Percentiles rank a stretch among this genome's conserved stretches.
Evolutionary conservation across 208 protist species (phyloP).

Genomic region (Acanthamoeba quina): DNA sequence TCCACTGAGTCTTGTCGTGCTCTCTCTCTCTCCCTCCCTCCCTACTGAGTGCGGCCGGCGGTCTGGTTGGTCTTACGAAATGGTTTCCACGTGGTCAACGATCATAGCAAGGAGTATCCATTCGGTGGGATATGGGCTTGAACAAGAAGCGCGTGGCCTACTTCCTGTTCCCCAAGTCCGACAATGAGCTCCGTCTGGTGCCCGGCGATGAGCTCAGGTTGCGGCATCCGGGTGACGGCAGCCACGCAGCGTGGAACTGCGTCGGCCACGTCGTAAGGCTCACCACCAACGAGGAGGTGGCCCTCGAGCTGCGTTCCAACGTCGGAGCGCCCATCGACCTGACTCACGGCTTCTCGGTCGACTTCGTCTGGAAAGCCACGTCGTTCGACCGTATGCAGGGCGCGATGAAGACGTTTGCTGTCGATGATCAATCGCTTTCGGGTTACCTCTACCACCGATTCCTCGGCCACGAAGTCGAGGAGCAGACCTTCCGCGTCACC

Average conservation of each 20-base stretch:
- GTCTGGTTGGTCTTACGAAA: neutral
- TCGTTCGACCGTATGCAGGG: conserved; percentile 92
- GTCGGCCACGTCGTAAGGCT: conserved; percentile 88
- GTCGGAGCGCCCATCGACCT: conserved; percentile 73
- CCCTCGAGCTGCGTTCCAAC: conserved; percentile 86
- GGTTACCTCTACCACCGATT: conserved; percentile 95
- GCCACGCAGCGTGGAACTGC: conserved; percentile 83
- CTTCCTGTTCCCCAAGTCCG: conserved; percentile 88
- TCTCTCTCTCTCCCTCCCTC: neutral
- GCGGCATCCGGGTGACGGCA: conserved; percentile 82
- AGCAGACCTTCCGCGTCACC: conserved; percentile 47
- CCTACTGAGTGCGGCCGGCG: neutral
- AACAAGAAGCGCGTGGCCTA: conserved; percentile 91
- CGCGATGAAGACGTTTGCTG: conserved; percentile 93
- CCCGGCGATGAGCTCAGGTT: conserved; percentile 94
- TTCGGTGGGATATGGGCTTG: conserved; percentile 93
- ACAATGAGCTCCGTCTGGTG: conserved; percentile 90
- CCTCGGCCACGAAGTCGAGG: conserved; percentile 92
- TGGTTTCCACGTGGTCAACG: neutral
- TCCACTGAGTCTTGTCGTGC: neutral
- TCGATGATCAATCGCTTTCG: conserved; percentile 90
- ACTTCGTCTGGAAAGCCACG: conserved; percentile 96
- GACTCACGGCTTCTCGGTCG: conserved; percentile 89
- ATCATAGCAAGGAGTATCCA: conserved; percentile 78
- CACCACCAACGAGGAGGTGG: conserved; percentile 87